phyloP scores from a whole-genome alignment of 1,139 yeast species.

The Candida sojae region DNA sequence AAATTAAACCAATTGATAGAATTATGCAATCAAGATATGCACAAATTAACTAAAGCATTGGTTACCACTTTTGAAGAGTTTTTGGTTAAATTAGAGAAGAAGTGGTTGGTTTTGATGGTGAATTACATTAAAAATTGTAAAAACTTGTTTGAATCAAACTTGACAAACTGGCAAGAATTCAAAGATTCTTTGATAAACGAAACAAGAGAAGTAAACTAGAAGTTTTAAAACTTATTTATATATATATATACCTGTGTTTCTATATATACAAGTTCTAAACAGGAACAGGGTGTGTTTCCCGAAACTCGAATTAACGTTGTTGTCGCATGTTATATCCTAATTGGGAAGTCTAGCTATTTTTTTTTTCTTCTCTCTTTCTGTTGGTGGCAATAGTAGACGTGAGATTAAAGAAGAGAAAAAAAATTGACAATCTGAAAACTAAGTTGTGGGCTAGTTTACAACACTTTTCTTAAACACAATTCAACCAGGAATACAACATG shows the following conservation, averaged over 20 bases:
- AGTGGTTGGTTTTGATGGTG: conserved; percentile 43
- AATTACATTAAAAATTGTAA: conserved; percentile 41
- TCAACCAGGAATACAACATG: conserved; percentile 4
- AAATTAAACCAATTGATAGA: conserved; percentile 46
- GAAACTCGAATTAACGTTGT: not conserved
- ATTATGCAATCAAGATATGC: conserved; percentile 39
- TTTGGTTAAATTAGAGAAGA: conserved; percentile 35
- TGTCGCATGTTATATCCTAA: not conserved
- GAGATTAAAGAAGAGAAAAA: conserved; percentile 3
- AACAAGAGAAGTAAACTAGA: conserved; percentile 12
- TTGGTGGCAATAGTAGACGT: conserved; percentile 15
- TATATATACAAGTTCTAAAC: not conserved
- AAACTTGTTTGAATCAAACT: conserved; percentile 37
- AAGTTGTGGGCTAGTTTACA: not conserved
- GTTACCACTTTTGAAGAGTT: conserved; percentile 33
- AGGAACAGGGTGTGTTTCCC: not conserved
- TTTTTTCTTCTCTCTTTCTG: not conserved
- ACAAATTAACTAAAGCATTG: conserved; percentile 33
- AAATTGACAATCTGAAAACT: not conserved
- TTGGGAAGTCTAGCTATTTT: conserved; percentile 7
- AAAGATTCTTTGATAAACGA: conserved; percentile 19
- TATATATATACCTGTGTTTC: not conserved
- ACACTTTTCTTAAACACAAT: not conserved
- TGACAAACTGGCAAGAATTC: conserved; percentile 41
- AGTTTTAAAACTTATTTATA: not conserved